Evolutionary conservation across 257 asterid species (phyloP).

Genomic region (Nicotiana tabacum): DNA sequence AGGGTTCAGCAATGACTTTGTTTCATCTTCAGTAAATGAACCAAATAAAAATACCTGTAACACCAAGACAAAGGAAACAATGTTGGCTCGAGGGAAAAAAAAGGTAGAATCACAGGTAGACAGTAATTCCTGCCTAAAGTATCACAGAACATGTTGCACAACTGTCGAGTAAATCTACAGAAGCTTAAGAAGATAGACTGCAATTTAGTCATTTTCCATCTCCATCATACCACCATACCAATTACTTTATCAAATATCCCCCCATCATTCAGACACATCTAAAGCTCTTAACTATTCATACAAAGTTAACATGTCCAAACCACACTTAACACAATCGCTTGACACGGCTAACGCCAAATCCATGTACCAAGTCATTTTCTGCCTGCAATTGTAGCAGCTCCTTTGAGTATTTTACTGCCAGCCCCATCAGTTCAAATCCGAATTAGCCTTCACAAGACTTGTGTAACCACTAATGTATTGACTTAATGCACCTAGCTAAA

Average conservation of each 20-base stretch:
- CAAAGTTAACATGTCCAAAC: background rate
- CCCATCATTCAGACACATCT: background rate
- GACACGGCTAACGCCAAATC: background rate
- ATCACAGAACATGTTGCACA: background rate
- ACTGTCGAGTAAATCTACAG: background rate
- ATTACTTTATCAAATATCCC: background rate
- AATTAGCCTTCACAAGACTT: background rate
- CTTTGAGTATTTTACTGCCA: background rate
- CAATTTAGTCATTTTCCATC: background rate
- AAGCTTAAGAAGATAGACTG: background rate
- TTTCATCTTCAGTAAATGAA: constrained; percentile 87
- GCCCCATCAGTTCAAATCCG: background rate
- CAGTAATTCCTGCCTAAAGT: background rate
- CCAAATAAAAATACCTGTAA: constrained; percentile 74
- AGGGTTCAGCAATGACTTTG: constrained; percentile 42
- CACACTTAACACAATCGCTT: background rate
- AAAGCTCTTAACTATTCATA: background rate
- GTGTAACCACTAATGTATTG: background rate
- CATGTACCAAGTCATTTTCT: background rate
- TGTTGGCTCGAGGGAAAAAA: constrained; percentile 4
- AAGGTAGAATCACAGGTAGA: background rate
- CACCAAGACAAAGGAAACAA: constrained; percentile 7
- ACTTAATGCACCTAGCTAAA: background rate
- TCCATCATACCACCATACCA: background rate
- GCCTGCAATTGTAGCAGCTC: constrained; percentile 1